Percentiles rank a stretch among this genome's conserved stretches.
Evolutionary conservation across 495 filamentous ascomycete species (phyloP).

Genomic region (Trichoderma orchidacearum): DNA sequence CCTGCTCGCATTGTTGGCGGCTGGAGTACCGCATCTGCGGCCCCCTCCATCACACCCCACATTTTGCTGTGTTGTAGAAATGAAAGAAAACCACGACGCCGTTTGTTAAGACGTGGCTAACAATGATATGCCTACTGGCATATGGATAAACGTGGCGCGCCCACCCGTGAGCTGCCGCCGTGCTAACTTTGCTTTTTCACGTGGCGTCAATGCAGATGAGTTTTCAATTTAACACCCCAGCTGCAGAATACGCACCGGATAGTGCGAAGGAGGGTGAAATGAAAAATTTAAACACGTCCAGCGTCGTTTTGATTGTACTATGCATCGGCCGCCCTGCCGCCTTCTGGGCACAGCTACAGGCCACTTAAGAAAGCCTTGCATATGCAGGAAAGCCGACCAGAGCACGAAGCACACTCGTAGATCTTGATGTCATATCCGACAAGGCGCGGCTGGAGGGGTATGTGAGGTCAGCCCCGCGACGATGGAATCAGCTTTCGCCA

Average conservation of each 20-base stretch:
- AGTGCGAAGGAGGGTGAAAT: too few relatives aligned
- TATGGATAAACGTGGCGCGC: background rate
- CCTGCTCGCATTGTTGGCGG: too few relatives aligned
- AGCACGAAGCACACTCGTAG: background rate
- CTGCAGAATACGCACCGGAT: too few relatives aligned
- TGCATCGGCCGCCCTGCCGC: background rate
- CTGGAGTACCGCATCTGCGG: too few relatives aligned
- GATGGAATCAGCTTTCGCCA: background rate
- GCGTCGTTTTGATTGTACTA: too few relatives aligned
- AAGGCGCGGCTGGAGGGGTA: background rate
- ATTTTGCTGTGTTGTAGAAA: background rate
- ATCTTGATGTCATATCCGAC: conserved; percentile 1
- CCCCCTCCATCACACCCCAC: background rate
- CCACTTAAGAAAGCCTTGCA: background rate
- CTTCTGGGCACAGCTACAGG: background rate
- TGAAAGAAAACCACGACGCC: background rate
- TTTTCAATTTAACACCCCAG: too few relatives aligned
- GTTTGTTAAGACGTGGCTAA: background rate
- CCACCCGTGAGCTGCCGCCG: background rate
- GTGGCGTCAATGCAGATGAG: background rate
- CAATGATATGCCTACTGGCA: background rate
- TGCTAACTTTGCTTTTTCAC: background rate
- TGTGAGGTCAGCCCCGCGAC: background rate
- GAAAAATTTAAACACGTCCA: too few relatives aligned
- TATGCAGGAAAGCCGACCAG: background rate